A percentile compares a stretch with the other conserved stretches of the same genome.
Conservation (phyloP, 2,329 filamentous ascomycete genomes). For the Pseudogymnoascus sp. region DNA sequence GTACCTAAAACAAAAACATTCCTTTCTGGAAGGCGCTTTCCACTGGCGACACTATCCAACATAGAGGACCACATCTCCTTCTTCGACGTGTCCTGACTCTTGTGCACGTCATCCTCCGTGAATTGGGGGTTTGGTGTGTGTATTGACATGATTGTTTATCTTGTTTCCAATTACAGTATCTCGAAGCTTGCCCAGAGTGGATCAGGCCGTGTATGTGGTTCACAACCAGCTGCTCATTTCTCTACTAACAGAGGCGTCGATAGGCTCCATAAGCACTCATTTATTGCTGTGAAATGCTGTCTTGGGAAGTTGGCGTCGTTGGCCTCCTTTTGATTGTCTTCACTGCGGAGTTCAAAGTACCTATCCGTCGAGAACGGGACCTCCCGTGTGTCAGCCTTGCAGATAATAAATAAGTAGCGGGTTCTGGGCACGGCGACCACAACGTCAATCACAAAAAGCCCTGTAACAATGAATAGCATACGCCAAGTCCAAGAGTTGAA, state of each 20-base stretch:
- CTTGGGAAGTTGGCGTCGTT: neutral
- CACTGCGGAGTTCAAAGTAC: constrained; percentile 3
- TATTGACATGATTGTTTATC: constrained; percentile 20
- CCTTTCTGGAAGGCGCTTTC: constrained; percentile 85
- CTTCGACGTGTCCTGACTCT: constrained; percentile 60
- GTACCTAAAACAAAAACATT: constrained; percentile 78
- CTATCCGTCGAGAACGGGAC: constrained; percentile 6
- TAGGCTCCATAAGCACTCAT: constrained; percentile 3
- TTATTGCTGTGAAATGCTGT: constrained; percentile 1
- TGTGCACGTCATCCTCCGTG: constrained; percentile 47
- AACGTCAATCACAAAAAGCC: neutral
- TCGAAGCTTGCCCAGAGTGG: neutral
- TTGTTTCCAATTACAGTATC: neutral
- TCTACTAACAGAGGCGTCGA: constrained; percentile 1
- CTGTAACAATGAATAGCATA: constrained; percentile 75
- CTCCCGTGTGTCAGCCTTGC: constrained; percentile 9
- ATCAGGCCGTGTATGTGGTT: constrained; percentile 5
- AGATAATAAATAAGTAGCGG: constrained; percentile 4
- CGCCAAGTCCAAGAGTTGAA: constrained; percentile 89
- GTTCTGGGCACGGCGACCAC: neutral
- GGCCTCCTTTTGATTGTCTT: constrained; percentile 6
- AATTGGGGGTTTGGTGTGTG: constrained; percentile 50
- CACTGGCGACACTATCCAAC: constrained; percentile 83
- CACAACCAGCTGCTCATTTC: constrained; percentile 3
- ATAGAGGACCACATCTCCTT: constrained; percentile 93